phyloP scores from a whole-genome alignment of 2,329 filamentous ascomycete genomes.

The Aspergillus arachidicola region DNA sequence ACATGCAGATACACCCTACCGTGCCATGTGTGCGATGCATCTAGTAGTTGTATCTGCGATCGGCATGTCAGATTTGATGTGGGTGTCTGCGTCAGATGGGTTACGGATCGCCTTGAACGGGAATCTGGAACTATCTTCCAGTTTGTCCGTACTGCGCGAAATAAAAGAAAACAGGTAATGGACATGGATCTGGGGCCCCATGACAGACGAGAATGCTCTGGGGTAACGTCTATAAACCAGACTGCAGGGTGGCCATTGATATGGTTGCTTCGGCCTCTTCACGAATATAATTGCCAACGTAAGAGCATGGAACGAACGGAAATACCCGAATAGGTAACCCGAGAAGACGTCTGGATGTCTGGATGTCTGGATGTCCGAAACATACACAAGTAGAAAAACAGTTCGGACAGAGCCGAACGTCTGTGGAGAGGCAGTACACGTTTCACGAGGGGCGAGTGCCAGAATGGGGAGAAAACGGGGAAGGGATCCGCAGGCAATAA shows the following conservation, averaged over 20 bases:
- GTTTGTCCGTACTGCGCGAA: background rate
- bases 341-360: background rate
- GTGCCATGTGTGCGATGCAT: background rate
- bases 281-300: background rate
- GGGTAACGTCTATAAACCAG: background rate
- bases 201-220: background rate
- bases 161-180: background rate
- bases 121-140: background rate
- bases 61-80: background rate
- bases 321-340: slow-evolving; percentile 12
- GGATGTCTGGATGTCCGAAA: background rate
- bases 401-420: background rate
- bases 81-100: background rate
- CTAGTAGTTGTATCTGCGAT: background rate
- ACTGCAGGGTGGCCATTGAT: background rate
- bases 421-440: slow-evolving; percentile 6
- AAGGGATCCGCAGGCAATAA: background rate
- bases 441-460: background rate
- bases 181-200: background rate
- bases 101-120: background rate
- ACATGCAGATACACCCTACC: background rate
- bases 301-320: background rate
- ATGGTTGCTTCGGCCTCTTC: background rate
- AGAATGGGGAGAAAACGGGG: background rate
- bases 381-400: background rate